Evolutionary conservation across 257 asterid genomes (phyloP).

Genomic region (Nicotiana tabacum): DNA sequence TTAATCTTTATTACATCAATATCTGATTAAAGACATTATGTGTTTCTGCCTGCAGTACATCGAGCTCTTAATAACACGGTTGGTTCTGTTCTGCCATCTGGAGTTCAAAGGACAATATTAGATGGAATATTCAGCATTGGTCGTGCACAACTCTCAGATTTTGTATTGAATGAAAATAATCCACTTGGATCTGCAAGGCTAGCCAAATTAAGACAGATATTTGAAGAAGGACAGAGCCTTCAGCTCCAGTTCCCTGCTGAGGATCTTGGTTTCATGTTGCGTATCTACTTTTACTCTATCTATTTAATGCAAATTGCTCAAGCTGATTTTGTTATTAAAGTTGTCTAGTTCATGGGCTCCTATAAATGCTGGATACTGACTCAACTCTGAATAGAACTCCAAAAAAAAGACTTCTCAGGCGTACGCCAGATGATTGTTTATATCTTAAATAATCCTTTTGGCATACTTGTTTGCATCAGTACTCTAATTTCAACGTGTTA

Average conservation of each 20-base stretch:
- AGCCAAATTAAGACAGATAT: slow-evolving; percentile 55
- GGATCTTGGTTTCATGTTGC: slow-evolving; percentile 90
- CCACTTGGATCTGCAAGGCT: slow-evolving; percentile 85
- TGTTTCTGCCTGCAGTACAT: slow-evolving; percentile 50
- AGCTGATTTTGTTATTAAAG: neutral
- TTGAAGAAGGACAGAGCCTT: slow-evolving; percentile 90
- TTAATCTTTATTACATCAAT: neutral
- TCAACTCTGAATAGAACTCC: neutral
- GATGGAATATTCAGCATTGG: slow-evolving; percentile 82
- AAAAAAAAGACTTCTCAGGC: neutral
- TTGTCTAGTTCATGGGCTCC: neutral
- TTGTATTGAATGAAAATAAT: slow-evolving; percentile 67
- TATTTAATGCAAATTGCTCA: neutral
- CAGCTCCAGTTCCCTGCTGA: slow-evolving; percentile 98
- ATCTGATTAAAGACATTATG: neutral
- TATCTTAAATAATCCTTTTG: neutral
- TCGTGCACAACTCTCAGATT: slow-evolving; percentile 74
- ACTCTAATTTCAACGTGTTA: slow-evolving; percentile 16
- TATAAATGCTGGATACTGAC: neutral
- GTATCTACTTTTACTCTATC: neutral
- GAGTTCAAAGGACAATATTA: slow-evolving; percentile 58
- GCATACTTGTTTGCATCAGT: neutral
- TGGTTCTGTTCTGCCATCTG: slow-evolving; percentile 63
- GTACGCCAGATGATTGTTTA: neutral
- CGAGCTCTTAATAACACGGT: slow-evolving; percentile 50